Evolutionary conservation across 1,284 basidiomycete species (phyloP).

Genomic region (Leccinum subfulvum): DNA sequence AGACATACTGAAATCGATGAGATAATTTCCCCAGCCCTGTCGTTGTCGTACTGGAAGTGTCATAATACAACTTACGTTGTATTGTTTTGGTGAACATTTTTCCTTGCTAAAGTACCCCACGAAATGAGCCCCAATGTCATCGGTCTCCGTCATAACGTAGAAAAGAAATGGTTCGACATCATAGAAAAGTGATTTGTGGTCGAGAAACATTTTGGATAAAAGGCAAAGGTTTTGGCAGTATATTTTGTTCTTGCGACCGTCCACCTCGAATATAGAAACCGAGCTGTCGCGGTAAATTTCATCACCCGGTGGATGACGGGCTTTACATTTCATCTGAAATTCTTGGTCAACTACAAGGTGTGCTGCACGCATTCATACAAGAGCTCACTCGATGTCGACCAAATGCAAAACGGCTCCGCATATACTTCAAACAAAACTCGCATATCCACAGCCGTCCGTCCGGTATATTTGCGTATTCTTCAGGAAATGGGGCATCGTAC

Average conservation of each 20-base stretch:
- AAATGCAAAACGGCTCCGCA: constrained; percentile 92
- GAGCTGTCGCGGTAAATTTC: constrained; percentile 93
- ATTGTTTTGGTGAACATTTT: constrained; percentile 93
- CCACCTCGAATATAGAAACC: constrained; percentile 96
- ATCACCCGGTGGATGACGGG: constrained; percentile 93
- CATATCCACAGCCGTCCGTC: constrained; percentile 96
- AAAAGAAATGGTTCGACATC: constrained; percentile 99
- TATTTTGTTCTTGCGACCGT: constrained; percentile 98
- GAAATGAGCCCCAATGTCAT: constrained; percentile 89
- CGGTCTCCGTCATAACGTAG: constrained; percentile 94
- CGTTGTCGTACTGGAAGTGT: constrained; percentile 94
- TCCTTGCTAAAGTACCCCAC: constrained; percentile 99
- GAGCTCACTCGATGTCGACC: constrained; percentile 77
- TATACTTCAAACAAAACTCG: constrained; percentile 98
- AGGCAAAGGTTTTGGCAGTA: constrained; percentile 99
- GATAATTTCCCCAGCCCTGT: constrained; percentile 90
- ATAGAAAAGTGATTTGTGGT: constrained; percentile 99
- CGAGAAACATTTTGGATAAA: constrained; percentile 98
- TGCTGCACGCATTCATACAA: constrained; percentile 3
- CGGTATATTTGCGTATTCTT: constrained; percentile 93
- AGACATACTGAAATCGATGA: constrained; percentile 93
- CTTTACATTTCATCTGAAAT: constrained; percentile 88
- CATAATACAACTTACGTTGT: constrained; percentile 99
- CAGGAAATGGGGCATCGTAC: constrained; percentile 99
- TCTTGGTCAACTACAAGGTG: constrained; percentile 20